Base-by-base conservation (phyloP, 306 rosid species). In the Inga oerstediana region DNA sequence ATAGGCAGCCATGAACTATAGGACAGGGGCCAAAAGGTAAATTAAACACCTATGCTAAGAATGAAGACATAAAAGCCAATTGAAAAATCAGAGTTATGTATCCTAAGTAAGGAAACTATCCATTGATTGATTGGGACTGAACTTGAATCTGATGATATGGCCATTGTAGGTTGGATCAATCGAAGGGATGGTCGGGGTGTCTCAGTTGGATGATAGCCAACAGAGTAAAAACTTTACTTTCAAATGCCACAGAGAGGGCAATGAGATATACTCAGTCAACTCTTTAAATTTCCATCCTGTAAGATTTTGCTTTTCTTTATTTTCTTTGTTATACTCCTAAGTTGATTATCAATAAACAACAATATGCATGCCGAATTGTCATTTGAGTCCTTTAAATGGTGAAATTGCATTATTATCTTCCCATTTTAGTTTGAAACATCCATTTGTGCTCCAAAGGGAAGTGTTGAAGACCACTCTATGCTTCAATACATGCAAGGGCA, bases 111-210 rank as follows among this genome's bases (percentile, higher is more conserved):
- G 37, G 68, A 17, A 24, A 59, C 66, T 59, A 59, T n/a, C 17
- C 17, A 11, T 62, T 37, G 41, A 37, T 37, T 37, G 41, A 37
- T 37, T 37, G 41, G 5, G 41, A 37, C 41, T 37, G 41, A 37
- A 5, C 41, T 37, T 37, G 41, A 37, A 37, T 37, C 0, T 37
- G 41, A 37, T 37, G 41, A 37, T 37, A 37, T 37, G 41, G 41
- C 41, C 41, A 37, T 5, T 84, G 54, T 85, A 93, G 98, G 93
- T 96, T 85, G 98, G 98, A 80, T 96, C 99, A 16, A 93, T 92
- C 64, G 99, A 96, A 84, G 99, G 99, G 79, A 91, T 97, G 86
- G 97, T 93, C 64, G 99, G 99, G 79, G 99, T 96, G 76, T 98
- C 93, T 82, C 98, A 96, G 79, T 90, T 96, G 67, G 99, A 93